Evolutionary conservation across 78 protist genomes (phyloP).

Genomic region (Protostelium mycophagum): DNA sequence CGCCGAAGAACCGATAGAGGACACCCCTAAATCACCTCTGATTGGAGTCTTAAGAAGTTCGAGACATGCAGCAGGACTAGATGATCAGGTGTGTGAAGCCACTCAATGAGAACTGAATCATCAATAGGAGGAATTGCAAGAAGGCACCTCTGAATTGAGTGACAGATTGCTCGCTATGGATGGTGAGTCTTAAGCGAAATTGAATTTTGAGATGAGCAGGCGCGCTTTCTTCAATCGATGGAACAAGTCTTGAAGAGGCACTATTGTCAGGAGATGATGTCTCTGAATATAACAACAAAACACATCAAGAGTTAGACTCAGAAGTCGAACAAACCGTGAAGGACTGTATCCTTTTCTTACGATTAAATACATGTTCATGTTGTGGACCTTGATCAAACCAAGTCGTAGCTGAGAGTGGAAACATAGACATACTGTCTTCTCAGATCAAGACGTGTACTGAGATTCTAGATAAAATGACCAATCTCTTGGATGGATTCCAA

Average conservation of each 20-base stretch:
- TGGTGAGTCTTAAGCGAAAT: neutral
- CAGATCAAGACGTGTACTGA: neutral
- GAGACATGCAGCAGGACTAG: neutral
- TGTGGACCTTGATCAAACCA: neutral
- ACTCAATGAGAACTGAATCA: neutral
- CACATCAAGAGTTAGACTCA: neutral
- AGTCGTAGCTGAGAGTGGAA: neutral
- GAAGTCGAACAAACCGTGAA: neutral
- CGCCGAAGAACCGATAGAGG: neutral
- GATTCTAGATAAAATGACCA: neutral
- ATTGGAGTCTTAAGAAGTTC: neutral
- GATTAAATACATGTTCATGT: no score
- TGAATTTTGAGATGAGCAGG: neutral
- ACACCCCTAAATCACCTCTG: neutral
- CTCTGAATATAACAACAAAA: neutral
- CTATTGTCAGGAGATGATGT: neutral
- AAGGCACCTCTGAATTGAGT: neutral
- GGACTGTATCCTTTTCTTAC: neutral
- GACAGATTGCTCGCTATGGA: neutral
- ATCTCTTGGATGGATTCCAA: neutral
- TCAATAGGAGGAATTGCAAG: neutral
- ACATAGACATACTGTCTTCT: neutral
- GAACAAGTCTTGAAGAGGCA: neutral
- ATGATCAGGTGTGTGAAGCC: neutral
- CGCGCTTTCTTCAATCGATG: neutral